Evolutionary conservation across 805 yeast species (phyloP).

Genomic region (Metschnikowia drakensbergensis): DNA sequence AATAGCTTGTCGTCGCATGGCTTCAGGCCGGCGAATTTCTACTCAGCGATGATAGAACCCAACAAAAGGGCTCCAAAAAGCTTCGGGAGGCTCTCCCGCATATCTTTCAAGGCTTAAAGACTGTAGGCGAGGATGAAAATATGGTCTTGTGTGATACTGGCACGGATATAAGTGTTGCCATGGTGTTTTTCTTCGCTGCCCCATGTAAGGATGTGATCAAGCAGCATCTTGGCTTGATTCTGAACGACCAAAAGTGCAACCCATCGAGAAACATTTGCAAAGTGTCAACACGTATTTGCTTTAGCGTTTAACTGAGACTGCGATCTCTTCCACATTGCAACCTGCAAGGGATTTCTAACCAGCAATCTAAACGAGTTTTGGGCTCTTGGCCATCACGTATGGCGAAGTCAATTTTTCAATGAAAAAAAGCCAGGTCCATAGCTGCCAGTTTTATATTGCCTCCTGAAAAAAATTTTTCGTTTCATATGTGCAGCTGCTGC

Average conservation of each 20-base stretch:
- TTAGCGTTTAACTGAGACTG: background rate
- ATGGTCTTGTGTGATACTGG: slow-evolving; percentile 62
- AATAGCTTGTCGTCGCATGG: no score
- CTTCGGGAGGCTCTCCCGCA: slow-evolving; percentile 47
- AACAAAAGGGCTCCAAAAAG: slow-evolving; percentile 64
- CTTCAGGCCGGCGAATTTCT: no score
- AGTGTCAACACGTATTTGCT: slow-evolving; percentile 60
- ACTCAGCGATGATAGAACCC: slow-evolving; percentile 22
- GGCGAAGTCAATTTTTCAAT: no score
- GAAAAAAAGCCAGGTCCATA: no score
- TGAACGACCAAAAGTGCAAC: slow-evolving; percentile 34
- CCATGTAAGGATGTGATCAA: slow-evolving; percentile 50
- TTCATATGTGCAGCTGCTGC: no score
- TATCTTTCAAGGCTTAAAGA: slow-evolving; percentile 28
- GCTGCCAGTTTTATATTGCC: no score
- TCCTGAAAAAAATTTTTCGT: no score
- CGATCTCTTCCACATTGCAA: no score
- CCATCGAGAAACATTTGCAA: slow-evolving; percentile 74
- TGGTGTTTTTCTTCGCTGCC: slow-evolving; percentile 38
- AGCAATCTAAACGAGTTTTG: no score
- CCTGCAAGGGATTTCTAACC: no score
- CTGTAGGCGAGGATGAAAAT: slow-evolving; percentile 4
- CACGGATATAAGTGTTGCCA: slow-evolving; percentile 61
- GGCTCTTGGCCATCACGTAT: no score
- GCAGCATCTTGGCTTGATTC: slow-evolving; percentile 50